Percentiles rank a stretch among this genome's conserved stretches.
Evolutionary conservation across 164 flowering plant genomes (phyloP).

Genomic region (Warburgia ugandensis): DNA sequence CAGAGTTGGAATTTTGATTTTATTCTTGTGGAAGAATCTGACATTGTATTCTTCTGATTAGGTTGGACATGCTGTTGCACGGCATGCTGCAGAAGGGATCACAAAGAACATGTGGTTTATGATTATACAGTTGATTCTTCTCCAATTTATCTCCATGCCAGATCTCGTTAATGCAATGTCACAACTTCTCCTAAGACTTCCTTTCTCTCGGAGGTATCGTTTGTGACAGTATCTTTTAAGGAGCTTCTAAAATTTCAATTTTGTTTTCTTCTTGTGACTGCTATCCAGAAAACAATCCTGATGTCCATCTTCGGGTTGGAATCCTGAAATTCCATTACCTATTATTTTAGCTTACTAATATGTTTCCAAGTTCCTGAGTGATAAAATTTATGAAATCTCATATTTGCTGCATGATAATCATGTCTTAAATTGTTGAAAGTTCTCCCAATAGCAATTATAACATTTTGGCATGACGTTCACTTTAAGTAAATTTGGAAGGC

Average conservation of each 20-base stretch:
- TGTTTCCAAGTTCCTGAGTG: too few relatives aligned
- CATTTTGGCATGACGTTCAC: too few relatives aligned
- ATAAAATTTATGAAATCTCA: too few relatives aligned
- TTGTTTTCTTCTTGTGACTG: neutral
- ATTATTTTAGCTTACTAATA: too few relatives aligned
- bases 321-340: too few relatives aligned
- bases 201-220: slow-evolving; percentile 67
- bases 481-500: too few relatives aligned
- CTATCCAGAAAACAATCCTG: neutral
- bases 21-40: neutral
- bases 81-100: slow-evolving; percentile 70
- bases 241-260: neutral
- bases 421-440: too few relatives aligned
- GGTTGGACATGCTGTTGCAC: slow-evolving; percentile 87
- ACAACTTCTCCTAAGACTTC: slow-evolving; percentile 57
- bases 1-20: neutral
- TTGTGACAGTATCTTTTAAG: neutral
- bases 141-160: slow-evolving; percentile 54
- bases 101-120: slow-evolving; percentile 76
- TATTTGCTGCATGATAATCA: too few relatives aligned
- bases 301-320: too few relatives aligned
- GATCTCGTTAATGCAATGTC: slow-evolving; percentile 65
- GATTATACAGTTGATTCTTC: slow-evolving; percentile 50
- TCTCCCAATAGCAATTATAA: too few relatives aligned
- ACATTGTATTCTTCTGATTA: slow-evolving; percentile 16